Percentiles rank a stretch among this genome's conserved stretches.
Conservation (phyloP, 2,329 filamentous ascomycete species). For the Penicillium sclerotigenum region DNA sequence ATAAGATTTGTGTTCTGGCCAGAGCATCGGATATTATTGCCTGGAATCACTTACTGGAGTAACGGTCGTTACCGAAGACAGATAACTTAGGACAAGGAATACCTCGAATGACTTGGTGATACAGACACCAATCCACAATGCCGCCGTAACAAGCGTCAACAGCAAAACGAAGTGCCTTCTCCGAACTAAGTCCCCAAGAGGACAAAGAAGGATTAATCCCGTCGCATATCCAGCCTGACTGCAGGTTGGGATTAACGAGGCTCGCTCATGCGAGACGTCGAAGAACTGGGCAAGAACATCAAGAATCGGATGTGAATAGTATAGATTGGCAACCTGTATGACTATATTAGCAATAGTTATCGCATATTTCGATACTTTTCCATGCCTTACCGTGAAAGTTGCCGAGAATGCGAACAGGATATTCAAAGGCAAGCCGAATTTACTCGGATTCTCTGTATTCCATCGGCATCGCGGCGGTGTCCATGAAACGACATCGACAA, state of each 20-base stretch:
- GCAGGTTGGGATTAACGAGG: slow-evolving; percentile 67
- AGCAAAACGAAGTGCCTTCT: slow-evolving; percentile 67
- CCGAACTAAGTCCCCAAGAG: slow-evolving; percentile 66
- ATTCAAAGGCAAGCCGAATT: slow-evolving; percentile 67
- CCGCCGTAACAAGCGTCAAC: slow-evolving; percentile 66
- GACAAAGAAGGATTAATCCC: slow-evolving; percentile 71
- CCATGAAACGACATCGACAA: slow-evolving; percentile 48
- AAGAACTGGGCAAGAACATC: slow-evolving; percentile 73
- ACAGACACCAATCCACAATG: slow-evolving; percentile 66
- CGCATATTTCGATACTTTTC: background rate
- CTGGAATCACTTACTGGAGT: slow-evolving; percentile 52
- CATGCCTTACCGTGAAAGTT: slow-evolving; percentile 28
- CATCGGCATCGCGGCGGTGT: slow-evolving; percentile 67
- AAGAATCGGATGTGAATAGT: slow-evolving; percentile 77
- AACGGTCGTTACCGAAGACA: slow-evolving; percentile 73
- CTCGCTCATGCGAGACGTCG: slow-evolving; percentile 64
- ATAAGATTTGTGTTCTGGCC: background rate
- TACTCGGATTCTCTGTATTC: slow-evolving; percentile 62
- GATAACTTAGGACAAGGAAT: slow-evolving; percentile 69
- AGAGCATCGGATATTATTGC: background rate
- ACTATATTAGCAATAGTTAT: background rate
- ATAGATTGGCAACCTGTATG: slow-evolving; percentile 68
- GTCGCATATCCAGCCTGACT: slow-evolving; percentile 76
- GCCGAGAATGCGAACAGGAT: slow-evolving; percentile 61
- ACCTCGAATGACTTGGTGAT: slow-evolving; percentile 61